phyloP scores from a whole-genome alignment of 306 rosid genomes.

The Vigna radiata region DNA sequence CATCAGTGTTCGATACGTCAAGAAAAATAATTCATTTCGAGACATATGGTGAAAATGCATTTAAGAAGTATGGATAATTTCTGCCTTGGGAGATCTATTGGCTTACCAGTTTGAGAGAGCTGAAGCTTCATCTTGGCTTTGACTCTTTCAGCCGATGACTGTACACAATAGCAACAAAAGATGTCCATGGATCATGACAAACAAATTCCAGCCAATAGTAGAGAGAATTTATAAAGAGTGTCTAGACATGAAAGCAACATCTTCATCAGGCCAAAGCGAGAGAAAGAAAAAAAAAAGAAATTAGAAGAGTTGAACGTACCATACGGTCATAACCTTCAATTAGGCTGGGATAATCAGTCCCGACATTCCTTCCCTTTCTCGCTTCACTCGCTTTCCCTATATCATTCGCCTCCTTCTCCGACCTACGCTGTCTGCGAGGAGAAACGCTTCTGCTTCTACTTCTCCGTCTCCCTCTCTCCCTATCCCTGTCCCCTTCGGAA shows the following conservation, averaged over 20 bases:
- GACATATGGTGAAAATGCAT: not conserved
- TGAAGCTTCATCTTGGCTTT: conserved; percentile 95
- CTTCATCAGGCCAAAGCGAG: not conserved
- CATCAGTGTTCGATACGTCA: not conserved
- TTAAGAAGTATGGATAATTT: conserved; percentile 10
- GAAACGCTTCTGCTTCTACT: conserved; percentile 55
- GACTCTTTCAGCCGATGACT: conserved; percentile 90
- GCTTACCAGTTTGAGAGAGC: conserved; percentile 83
- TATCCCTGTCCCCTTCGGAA: conserved; percentile 40
- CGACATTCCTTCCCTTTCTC: conserved; percentile 56
- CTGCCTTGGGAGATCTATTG: not conserved
- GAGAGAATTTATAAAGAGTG: not conserved
- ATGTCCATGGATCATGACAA: conserved; percentile 6
- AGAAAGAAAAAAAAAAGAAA: not conserved
- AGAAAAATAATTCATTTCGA: not conserved
- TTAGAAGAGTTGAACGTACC: conserved; percentile 51
- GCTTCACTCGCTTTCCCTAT: conserved; percentile 44
- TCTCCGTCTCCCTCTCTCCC: conserved; percentile 40
- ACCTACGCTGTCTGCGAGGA: conserved; percentile 48
- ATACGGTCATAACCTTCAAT: conserved; percentile 74
- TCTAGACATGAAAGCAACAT: not conserved
- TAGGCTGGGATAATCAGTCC: conserved; percentile 59
- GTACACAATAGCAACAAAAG: conserved; percentile 47
- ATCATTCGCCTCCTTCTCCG: conserved; percentile 40
- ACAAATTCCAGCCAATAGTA: not conserved